These are phyloP conservation scores for Quercus robur DNA, from an alignment of 306 rosid genomes.

Conservation along the genomic window DNA sequence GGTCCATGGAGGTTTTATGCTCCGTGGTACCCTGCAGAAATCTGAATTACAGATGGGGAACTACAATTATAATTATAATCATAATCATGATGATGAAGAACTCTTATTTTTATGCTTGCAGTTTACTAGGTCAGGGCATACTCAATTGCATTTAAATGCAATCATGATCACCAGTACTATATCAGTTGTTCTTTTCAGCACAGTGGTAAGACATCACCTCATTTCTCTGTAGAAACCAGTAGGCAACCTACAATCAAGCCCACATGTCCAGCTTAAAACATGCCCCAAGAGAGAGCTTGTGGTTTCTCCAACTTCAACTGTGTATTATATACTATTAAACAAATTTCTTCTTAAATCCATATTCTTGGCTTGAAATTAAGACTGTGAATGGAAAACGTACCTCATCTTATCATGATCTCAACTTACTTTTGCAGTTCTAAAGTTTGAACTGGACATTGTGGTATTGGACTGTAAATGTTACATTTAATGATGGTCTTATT, in stretches of 20 bases:
- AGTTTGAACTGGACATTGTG: not conserved
- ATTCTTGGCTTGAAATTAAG: too few species aligned
- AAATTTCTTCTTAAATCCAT: too few species aligned
- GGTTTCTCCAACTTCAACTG: too few species aligned
- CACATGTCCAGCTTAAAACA: not conserved
- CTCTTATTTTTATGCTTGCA: conserved; percentile 31
- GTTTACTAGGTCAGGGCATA: conserved; percentile 80
- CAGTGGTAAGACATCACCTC: conserved; percentile 58
- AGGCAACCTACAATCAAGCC: not conserved
- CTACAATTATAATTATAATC: not conserved
- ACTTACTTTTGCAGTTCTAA: not conserved
- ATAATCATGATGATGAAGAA: not conserved
- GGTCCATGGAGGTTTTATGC: not conserved
- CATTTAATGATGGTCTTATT: not conserved
- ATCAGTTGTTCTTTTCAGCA: conserved; percentile 93
- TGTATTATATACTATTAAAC: too few species aligned
- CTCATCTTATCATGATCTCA: not conserved
- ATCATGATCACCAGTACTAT: conserved; percentile 97
- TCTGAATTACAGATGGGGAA: not conserved
- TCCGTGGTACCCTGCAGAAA: not conserved
- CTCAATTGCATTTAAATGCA: conserved; percentile 67
- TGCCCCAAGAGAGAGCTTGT: not conserved
- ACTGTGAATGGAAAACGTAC: not conserved
- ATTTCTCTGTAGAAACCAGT: not conserved
- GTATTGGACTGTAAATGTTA: not conserved